Conservation (phyloP, 257 asterid species). For the Avicennia marina region DNA sequence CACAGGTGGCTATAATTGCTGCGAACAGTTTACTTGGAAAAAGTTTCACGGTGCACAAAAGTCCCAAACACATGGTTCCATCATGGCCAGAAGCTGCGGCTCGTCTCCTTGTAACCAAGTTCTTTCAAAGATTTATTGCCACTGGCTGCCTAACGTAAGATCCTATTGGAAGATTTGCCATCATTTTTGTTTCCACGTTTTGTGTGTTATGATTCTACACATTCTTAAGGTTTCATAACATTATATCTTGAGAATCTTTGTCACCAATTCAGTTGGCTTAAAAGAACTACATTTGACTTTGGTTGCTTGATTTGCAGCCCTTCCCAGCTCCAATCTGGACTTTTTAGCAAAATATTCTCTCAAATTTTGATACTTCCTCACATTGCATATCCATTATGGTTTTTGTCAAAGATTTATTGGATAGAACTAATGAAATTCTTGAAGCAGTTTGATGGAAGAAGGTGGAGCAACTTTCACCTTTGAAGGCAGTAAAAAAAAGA, state of each 20-base stretch:
- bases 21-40: constrained; percentile 53
- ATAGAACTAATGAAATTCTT: not conserved
- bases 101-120: constrained; percentile 63
- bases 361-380: too few relatives aligned
- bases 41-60: constrained; percentile 25
- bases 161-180: not conserved
- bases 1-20: constrained; percentile 70
- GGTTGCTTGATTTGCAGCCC: too few relatives aligned
- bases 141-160: constrained; percentile 73
- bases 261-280: too few relatives aligned
- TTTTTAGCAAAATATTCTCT: too few relatives aligned
- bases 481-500: constrained; percentile 46
- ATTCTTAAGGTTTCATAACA: not conserved
- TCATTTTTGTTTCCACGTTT: not conserved
- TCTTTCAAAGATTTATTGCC: constrained; percentile 48
- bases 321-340: too few relatives aligned
- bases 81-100: constrained; percentile 85
- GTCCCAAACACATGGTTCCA: constrained; percentile 68
- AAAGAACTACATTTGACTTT: too few relatives aligned
- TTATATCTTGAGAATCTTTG: too few relatives aligned
- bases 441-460: constrained; percentile 51
- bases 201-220: not conserved
- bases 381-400: too few relatives aligned
- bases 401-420: too few relatives aligned
- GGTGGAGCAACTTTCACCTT: constrained; percentile 79